These are phyloP conservation scores for Fusarium circinatum DNA, from an alignment of 2,329 filamentous ascomycete species.

Conservation along the genomic window DNA sequence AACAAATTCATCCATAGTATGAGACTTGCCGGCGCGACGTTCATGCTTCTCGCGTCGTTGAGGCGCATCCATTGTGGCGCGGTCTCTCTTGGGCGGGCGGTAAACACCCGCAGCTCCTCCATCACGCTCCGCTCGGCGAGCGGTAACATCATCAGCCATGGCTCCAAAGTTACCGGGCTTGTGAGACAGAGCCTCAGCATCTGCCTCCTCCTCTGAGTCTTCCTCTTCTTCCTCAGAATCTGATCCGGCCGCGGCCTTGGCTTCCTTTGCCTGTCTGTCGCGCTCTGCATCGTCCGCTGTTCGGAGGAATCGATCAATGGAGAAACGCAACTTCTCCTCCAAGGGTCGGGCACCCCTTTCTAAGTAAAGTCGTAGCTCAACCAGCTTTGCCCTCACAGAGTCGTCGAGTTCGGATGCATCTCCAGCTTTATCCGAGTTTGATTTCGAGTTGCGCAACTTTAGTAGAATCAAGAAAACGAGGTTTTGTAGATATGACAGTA, in stretches of 20 bases:
- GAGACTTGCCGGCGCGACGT: constrained; percentile 75
- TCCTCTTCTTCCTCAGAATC: constrained; percentile 47
- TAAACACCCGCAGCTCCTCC: constrained; percentile 76
- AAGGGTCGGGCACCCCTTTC: constrained; percentile 92
- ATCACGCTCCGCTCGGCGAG: constrained; percentile 42
- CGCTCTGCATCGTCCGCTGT: constrained; percentile 80
- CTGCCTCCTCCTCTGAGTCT: constrained; percentile 51
- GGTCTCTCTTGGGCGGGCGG: constrained; percentile 86
- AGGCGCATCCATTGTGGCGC: constrained; percentile 82
- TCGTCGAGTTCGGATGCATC: constrained; percentile 63
- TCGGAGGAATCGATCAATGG: constrained; percentile 93
- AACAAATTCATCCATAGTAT: constrained; percentile 92
- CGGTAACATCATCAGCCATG: constrained; percentile 49
- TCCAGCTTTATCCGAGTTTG: constrained; percentile 40
- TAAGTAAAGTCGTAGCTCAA: constrained; percentile 89
- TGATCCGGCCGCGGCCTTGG: constrained; percentile 41
- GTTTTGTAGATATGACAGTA: constrained; percentile 95
- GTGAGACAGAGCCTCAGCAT: constrained; percentile 43
- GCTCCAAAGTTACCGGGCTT: constrained; percentile 43
- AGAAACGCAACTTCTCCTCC: constrained; percentile 91
- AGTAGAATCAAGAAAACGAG: constrained; percentile 87
- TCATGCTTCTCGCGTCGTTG: constrained; percentile 68
- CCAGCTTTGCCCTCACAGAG: constrained; percentile 84
- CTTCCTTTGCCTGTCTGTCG: constrained; percentile 51
- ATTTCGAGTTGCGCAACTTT: constrained; percentile 72